phyloP scores from a whole-genome alignment of 2,329 filamentous ascomycete species.

The Hymenoscyphus fraxineus region DNA sequence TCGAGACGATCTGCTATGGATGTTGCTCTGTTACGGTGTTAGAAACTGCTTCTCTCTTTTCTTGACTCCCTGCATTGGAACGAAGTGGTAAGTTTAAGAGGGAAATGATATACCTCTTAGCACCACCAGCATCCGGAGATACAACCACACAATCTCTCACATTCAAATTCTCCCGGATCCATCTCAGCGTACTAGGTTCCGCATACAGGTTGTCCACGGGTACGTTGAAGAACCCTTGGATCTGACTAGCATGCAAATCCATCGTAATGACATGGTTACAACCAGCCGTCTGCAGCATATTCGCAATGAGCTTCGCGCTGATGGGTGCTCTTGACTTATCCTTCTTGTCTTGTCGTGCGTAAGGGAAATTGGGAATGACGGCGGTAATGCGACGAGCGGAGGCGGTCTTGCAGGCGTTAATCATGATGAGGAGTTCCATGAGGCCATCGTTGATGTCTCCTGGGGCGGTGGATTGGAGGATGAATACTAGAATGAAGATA shows the following conservation, averaged over 20 bases:
- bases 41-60: background rate
- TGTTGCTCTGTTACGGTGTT: constrained; percentile 58
- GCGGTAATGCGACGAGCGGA: constrained; percentile 89
- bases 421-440: constrained; percentile 98
- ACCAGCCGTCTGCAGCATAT: constrained; percentile 94
- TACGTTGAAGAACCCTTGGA: constrained; percentile 92
- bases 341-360: constrained; percentile 96
- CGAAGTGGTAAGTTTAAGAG: no score
- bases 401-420: constrained; percentile 86
- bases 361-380: constrained; percentile 93
- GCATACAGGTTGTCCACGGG: constrained; percentile 79
- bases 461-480: constrained; percentile 89
- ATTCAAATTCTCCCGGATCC: constrained; percentile 83
- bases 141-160: constrained; percentile 88
- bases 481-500: constrained; percentile 63
- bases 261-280: constrained; percentile 94
- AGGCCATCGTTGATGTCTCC: constrained; percentile 97
- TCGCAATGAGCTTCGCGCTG: constrained; percentile 90
- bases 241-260: constrained; percentile 91
- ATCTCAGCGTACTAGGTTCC: constrained; percentile 85
- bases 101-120: constrained; percentile 62
- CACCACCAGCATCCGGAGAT: constrained; percentile 89
- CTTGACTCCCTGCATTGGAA: background rate
- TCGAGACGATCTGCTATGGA: constrained; percentile 90
- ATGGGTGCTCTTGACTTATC: constrained; percentile 95